Base-by-base conservation (phyloP, 495 filamentous ascomycete genomes). In the Aspergillus baeticus region DNA sequence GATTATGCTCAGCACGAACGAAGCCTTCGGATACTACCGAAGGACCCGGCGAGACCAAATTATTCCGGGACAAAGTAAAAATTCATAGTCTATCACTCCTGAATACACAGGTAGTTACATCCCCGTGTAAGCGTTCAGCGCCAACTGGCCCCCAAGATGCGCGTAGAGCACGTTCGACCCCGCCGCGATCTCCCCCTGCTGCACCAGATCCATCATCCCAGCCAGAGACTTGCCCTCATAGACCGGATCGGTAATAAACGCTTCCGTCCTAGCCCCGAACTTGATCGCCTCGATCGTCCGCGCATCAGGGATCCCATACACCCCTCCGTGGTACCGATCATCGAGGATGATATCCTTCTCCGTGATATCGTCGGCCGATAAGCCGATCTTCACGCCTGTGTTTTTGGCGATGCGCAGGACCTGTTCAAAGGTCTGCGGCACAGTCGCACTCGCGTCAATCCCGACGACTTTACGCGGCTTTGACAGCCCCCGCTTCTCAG, bases 221-320 rank as follows among this genome's bases (percentile, higher is more conserved):
- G 84, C 83, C 57, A 88, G 65, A 54, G 79, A 85, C 75, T 87
- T 87, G 0, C 85, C 84, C 64, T 85, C 82, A 59, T 88, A 87
- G 2, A 88, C 85, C 0, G 84, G 84, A 63, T 87, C 84, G 8
- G 84, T 86, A 46, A 88, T 84, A 53, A 87, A 84, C 0, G 77
- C 84, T 70, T 87, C 84, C 31, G 80, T 86, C 58, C 58, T 29
- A 5, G 84, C 84, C 2, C 77, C 82, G 63, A 84, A 84, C 63
- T 76, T 76, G 45, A 87, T 85, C 4, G 84, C 84, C 48, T 81
- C 81, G 53, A 78, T 75, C 5, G 84, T 88, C 69, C 65, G 63
- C 61, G 71, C 58, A 61, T 83, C 81, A 1, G 82, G 80, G 54
- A 83, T 70, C 0, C 85, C 85, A 70, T 87, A 87, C 10, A 72